Percentiles rank a stretch among this genome's conserved stretches.
Evolutionary conservation across 2,329 filamentous ascomycete species (phyloP).

Genomic region (Claviceps cyperi): DNA sequence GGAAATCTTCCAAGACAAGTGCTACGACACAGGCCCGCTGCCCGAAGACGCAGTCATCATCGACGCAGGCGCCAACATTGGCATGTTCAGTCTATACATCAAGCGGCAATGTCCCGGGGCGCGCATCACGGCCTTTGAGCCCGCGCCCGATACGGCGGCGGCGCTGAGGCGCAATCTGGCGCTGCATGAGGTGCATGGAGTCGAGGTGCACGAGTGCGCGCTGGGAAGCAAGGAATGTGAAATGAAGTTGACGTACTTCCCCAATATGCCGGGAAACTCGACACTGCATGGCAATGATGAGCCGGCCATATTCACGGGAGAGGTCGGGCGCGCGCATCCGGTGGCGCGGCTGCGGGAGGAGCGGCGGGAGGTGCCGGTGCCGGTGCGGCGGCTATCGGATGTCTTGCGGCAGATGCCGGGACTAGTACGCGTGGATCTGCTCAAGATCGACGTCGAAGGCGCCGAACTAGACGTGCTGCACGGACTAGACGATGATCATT

Average conservation of each 20-base stretch:
- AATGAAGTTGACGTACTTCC: constrained; percentile 9
- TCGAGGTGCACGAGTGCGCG: constrained; percentile 6
- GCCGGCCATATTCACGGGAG: background rate
- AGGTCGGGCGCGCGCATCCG: background rate
- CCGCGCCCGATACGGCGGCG: constrained; percentile 10
- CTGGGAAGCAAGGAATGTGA: constrained; percentile 3
- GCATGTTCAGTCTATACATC: constrained; percentile 14
- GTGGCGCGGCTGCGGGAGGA: constrained; percentile 4
- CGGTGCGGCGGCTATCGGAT: constrained; percentile 9
- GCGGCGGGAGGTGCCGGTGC: constrained; percentile 6
- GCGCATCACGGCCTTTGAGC: constrained; percentile 14
- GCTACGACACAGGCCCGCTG: constrained; percentile 9
- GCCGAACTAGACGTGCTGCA: constrained; percentile 11
- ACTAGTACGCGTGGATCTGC: constrained; percentile 11
- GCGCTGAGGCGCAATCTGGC: constrained; percentile 10
- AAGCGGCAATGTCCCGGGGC: constrained; percentile 12
- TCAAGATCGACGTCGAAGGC: constrained; percentile 16
- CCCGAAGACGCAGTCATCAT: constrained; percentile 8
- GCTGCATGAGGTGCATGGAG: constrained; percentile 6
- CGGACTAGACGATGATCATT: constrained; percentile 12
- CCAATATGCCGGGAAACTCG: constrained; percentile 11
- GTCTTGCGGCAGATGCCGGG: constrained; percentile 7
- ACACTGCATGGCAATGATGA: constrained; percentile 10
- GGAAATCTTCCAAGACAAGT: constrained; percentile 11
- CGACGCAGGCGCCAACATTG: constrained; percentile 15